A percentile compares a stretch with the other conserved stretches of the same genome.
Evolutionary conservation across 768 basidiomycete genomes (phyloP).

Genomic region (Paxillus rubicundulus): DNA sequence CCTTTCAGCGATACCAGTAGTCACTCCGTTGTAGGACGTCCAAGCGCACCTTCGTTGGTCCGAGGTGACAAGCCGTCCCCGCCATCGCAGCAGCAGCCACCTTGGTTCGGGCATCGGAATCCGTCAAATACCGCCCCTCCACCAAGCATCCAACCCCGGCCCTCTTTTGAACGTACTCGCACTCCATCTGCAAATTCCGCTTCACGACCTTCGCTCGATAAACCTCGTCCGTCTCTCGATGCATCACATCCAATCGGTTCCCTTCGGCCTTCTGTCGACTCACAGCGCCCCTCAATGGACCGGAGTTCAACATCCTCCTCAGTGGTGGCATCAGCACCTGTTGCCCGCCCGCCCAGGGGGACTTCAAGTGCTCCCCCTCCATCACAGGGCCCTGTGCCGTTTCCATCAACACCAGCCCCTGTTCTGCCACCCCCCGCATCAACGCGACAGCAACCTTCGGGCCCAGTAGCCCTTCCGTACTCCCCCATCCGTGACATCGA

Average conservation of each 20-base stretch:
- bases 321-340: background rate
- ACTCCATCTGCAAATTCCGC: slow-evolving; percentile 14
- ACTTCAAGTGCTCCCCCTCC: slow-evolving; percentile 12
- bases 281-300: slow-evolving; percentile 4
- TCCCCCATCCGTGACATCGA: slow-evolving; percentile 5
- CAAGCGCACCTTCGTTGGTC: slow-evolving; percentile 12
- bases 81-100: slow-evolving; percentile 1
- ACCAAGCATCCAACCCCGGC: slow-evolving; percentile 6
- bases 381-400: slow-evolving; percentile 9
- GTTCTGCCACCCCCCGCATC: slow-evolving; percentile 4
- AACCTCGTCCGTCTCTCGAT: slow-evolving; percentile 15
- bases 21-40: slow-evolving; percentile 12
- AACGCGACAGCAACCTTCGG: slow-evolving; percentile 18
- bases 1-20: slow-evolving; percentile 8
- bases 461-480: slow-evolving; percentile 12
- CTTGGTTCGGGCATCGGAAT: slow-evolving; percentile 4
- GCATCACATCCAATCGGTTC: slow-evolving; percentile 10
- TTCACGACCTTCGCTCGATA: slow-evolving; percentile 17
- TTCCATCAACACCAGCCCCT: slow-evolving; percentile 8
- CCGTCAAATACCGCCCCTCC: slow-evolving; percentile 12
- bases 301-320: slow-evolving; percentile 1
- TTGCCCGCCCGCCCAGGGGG: slow-evolving; percentile 8
- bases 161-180: slow-evolving; percentile 17
- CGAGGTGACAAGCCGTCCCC: slow-evolving; percentile 13
- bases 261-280: slow-evolving; percentile 15